Evolutionary conservation across 202 grass and related monocot species (phyloP).

Genomic region (Brachypodium distachyon): DNA sequence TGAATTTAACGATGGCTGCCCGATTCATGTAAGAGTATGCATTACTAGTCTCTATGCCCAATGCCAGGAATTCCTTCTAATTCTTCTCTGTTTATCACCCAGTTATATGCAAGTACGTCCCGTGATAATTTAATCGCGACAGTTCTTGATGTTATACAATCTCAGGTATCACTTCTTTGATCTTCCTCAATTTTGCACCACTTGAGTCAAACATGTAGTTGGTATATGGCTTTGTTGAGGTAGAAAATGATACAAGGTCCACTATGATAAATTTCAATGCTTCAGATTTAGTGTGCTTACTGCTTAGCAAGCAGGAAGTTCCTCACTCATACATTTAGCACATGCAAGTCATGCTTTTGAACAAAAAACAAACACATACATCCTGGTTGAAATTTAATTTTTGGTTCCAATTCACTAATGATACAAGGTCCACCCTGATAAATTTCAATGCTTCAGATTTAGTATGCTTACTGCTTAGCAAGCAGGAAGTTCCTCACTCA

Average conservation of each 20-base stretch:
- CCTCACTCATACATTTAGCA: not conserved
- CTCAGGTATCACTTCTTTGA: conserved; percentile 46
- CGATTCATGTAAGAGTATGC: conserved; percentile 89
- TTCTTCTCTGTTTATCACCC: conserved; percentile 24
- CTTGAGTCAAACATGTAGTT: conserved; percentile 1
- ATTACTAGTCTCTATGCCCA: conserved; percentile 3
- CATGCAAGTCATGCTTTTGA: not conserved
- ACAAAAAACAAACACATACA: not conserved
- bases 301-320: not conserved
- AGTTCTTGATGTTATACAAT: conserved; percentile 82
- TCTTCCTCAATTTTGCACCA: conserved; percentile 3
- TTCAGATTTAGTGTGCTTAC: not conserved
- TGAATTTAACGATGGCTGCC: conserved; percentile 94
- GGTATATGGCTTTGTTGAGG: not conserved
- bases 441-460: too few species aligned
- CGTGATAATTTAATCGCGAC: conserved; percentile 94
- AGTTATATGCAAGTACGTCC: conserved; percentile 98
- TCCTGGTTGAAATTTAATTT: conserved; percentile 1
- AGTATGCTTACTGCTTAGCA: too few species aligned
- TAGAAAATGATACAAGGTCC: not conserved
- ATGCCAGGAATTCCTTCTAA: conserved; percentile 13
- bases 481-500: not conserved
- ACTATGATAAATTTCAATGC: conserved; percentile 6
- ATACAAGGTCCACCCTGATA: too few species aligned
- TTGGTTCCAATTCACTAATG: not conserved